Conservation (phyloP, 768 basidiomycete species). For the button mushroom (Agaricus bisporus) region DNA sequence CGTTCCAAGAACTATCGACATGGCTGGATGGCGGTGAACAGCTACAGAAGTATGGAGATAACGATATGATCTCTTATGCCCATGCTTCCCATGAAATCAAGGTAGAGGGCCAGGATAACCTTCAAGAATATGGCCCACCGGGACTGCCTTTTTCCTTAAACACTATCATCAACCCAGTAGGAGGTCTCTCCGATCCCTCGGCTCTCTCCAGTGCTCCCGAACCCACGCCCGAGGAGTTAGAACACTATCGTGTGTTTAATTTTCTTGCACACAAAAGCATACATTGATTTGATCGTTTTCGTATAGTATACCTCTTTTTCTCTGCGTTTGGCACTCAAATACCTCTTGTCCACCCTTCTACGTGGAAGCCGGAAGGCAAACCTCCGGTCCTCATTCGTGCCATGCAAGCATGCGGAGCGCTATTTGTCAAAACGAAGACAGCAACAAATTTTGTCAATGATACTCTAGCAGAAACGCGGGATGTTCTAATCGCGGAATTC, state of each 20-base stretch:
- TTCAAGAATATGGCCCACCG: constrained; percentile 12
- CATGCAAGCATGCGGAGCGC: constrained; percentile 59
- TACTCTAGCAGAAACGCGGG: constrained; percentile 36
- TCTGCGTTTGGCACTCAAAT: constrained; percentile 46
- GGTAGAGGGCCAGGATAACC: constrained; percentile 16
- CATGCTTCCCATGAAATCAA: constrained; percentile 4
- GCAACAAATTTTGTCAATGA: constrained; percentile 44
- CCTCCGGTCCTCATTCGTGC: constrained; percentile 44
- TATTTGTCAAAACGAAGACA: constrained; percentile 44
- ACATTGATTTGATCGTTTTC: constrained; percentile 7
- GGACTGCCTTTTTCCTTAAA: neutral
- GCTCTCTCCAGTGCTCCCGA: constrained; percentile 21
- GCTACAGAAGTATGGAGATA: constrained; percentile 23
- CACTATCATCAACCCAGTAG: neutral
- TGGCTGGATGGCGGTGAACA: constrained; percentile 32
- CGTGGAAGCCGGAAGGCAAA: constrained; percentile 42
- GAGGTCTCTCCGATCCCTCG: constrained; percentile 24
- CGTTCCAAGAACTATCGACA: constrained; percentile 22
- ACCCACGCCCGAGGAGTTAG: constrained; percentile 41
- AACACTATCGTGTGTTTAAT: constrained; percentile 47
- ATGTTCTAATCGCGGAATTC: constrained; percentile 47
- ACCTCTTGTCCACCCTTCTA: constrained; percentile 50
- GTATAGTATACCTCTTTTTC: constrained; percentile 48
- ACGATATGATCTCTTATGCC: constrained; percentile 17
- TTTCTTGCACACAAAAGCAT: constrained; percentile 1